phyloP scores from a whole-genome alignment of 495 filamentous ascomycete genomes.

The Aspergillus ostianus region DNA sequence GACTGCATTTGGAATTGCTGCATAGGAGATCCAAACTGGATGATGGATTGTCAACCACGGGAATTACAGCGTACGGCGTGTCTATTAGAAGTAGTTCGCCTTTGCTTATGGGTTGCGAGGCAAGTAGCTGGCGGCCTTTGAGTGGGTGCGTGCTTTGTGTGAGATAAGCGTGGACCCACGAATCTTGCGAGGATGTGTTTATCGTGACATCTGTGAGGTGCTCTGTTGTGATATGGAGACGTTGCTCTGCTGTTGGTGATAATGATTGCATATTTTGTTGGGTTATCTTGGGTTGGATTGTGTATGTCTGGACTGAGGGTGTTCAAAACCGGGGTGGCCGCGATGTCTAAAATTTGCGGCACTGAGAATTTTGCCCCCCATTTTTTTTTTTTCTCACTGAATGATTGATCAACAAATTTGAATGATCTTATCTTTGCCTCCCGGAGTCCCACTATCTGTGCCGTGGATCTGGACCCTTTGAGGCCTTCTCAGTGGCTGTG shows the following conservation, averaged over 20 bases:
- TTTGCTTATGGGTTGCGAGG: constrained; percentile 26
- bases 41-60: constrained; percentile 30
- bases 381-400: not conserved
- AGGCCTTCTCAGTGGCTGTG: not conserved
- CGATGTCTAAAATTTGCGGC: not conserved
- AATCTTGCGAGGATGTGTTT: not conserved
- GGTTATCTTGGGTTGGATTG: too few species aligned
- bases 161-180: constrained; percentile 38
- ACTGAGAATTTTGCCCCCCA: not conserved
- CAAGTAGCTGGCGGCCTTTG: constrained; percentile 40
- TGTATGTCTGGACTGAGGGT: not conserved
- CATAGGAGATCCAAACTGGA: constrained; percentile 28
- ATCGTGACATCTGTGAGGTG: not conserved
- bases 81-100: constrained; percentile 34
- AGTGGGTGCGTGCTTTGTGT: constrained; percentile 28
- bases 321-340: not conserved
- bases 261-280: not conserved
- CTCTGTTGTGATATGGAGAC: not conserved
- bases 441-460: not conserved
- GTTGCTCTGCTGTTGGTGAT: not conserved
- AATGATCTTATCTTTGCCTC: not conserved
- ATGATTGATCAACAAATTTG: not conserved
- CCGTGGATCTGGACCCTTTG: not conserved
- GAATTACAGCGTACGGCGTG: constrained; percentile 35
- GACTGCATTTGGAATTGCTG: constrained; percentile 37